Conservation (phyloP, 176 grass and related monocot species). For the Hsuehochloa calcarea region DNA sequence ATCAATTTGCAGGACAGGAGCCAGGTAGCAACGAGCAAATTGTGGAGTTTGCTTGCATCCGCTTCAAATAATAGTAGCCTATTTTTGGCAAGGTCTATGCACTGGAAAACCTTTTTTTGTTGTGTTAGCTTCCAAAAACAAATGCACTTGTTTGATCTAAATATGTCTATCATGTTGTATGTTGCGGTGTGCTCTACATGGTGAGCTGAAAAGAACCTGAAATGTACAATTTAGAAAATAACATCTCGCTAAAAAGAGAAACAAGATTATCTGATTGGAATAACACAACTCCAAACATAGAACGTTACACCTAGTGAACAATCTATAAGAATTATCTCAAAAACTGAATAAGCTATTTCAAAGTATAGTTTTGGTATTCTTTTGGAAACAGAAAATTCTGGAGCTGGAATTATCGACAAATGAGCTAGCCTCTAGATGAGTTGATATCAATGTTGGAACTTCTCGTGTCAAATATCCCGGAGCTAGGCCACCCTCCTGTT, state of each 20-base stretch:
- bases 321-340: constrained; percentile 50
- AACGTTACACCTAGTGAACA: neutral
- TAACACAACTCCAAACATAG: constrained; percentile 7
- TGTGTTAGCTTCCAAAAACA: neutral
- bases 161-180: neutral
- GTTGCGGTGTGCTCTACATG: neutral
- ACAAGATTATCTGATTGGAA: neutral
- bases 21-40: constrained; percentile 52
- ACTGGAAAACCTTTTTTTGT: neutral
- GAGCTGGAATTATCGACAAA: constrained; percentile 36
- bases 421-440: constrained; percentile 76
- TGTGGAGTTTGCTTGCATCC: constrained; percentile 55
- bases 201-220: neutral
- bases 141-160: neutral
- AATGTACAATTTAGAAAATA: neutral
- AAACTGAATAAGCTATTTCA: constrained; percentile 45
- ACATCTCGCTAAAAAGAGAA: neutral
- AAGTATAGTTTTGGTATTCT: constrained; percentile 27
- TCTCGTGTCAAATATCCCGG: constrained; percentile 57
- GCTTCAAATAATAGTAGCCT: constrained; percentile 53
- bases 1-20: constrained; percentile 58
- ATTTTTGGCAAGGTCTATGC: constrained; percentile 56
- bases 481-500: constrained; percentile 56
- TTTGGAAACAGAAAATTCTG: constrained; percentile 19
- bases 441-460: constrained; percentile 80